phyloP scores from a whole-genome alignment of 495 filamentous ascomycete species.

The Aspergillus nidulans region DNA sequence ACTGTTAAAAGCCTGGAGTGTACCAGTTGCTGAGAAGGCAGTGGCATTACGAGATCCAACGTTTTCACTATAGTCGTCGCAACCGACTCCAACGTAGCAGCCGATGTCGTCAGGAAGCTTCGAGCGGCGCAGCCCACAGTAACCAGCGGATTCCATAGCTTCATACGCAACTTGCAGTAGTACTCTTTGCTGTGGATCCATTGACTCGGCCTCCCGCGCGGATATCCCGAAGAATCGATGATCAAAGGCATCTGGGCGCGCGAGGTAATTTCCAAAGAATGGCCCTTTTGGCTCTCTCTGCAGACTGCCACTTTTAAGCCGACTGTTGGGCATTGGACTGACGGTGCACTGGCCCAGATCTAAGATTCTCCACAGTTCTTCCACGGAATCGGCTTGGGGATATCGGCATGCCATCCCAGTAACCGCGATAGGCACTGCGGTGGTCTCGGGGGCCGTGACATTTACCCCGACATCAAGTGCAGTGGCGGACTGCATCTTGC shows the following conservation, averaged over 20 bases:
- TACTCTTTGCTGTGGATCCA: constrained; percentile 47
- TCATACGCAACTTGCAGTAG: constrained; percentile 42
- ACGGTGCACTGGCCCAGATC: constrained; percentile 15
- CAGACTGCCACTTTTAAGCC: constrained; percentile 15
- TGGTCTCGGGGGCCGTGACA: no score
- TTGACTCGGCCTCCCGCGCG: constrained; percentile 37
- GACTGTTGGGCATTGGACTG: constrained; percentile 12
- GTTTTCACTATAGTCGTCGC: constrained; percentile 33
- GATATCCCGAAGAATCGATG: constrained; percentile 42
- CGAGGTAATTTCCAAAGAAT: constrained; percentile 30
- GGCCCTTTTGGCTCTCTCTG: constrained; percentile 9
- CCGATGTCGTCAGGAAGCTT: constrained; percentile 12
- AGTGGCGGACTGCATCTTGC: no score
- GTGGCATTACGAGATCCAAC: constrained; percentile 24
- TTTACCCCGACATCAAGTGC: no score
- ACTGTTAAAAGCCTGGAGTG: constrained; percentile 22
- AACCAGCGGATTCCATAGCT: constrained; percentile 35
- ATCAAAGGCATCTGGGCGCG: constrained; percentile 34
- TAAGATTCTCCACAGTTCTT: constrained; percentile 41
- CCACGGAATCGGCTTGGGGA: constrained; percentile 33
- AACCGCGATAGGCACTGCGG: constrained; percentile 26
- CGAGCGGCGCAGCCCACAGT: constrained; percentile 12
- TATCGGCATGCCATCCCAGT: constrained; percentile 41
- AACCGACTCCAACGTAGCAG: constrained; percentile 31
- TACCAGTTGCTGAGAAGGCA: constrained; percentile 33